A percentile compares a stretch with the other conserved stretches of the same genome.
These are phyloP conservation scores for Aspergillus egyptiacus DNA, from an alignment of 495 filamentous ascomycete species.

Conservation along the genomic window DNA sequence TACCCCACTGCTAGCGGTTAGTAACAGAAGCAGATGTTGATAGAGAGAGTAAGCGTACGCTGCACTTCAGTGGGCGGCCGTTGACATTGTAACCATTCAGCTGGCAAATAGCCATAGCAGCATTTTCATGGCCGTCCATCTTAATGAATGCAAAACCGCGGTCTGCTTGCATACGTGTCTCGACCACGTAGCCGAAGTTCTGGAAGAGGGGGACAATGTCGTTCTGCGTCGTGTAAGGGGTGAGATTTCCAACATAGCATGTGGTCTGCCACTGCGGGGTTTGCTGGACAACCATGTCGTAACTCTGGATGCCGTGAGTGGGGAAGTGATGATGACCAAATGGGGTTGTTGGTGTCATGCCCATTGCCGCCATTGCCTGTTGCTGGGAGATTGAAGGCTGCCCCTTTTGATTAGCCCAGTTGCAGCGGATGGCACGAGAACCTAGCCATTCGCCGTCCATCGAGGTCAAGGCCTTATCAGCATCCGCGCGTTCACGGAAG, in stretches of 20 bases:
- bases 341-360: conserved; percentile 95
- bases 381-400: conserved; percentile 98
- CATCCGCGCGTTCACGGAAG: conserved; percentile 89
- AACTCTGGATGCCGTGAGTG: conserved; percentile 92
- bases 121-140: conserved; percentile 98
- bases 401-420: conserved; percentile 99
- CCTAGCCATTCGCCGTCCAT: conserved; percentile 99
- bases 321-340: conserved; percentile 98
- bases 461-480: conserved; percentile 90
- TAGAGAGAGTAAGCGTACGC: conserved; percentile 53
- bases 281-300: conserved; percentile 94
- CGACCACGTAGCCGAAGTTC: conserved; percentile 95
- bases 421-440: conserved; percentile 96
- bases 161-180: conserved; percentile 96
- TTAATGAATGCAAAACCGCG: conserved; percentile 98
- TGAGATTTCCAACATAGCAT: conserved; percentile 96
- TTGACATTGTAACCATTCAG: conserved; percentile 97
- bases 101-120: conserved; percentile 97
- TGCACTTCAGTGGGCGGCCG: conserved; percentile 95
- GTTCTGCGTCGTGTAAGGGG: conserved; percentile 93
- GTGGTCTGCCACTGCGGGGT: conserved; percentile 99
- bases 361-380: conserved; percentile 94
- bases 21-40: conserved; percentile 2
- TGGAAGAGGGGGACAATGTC: conserved; percentile 95
- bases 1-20: conserved; percentile 74